phyloP scores from a whole-genome alignment of 768 basidiomycete species.

The Cystobasidium onofrii region DNA sequence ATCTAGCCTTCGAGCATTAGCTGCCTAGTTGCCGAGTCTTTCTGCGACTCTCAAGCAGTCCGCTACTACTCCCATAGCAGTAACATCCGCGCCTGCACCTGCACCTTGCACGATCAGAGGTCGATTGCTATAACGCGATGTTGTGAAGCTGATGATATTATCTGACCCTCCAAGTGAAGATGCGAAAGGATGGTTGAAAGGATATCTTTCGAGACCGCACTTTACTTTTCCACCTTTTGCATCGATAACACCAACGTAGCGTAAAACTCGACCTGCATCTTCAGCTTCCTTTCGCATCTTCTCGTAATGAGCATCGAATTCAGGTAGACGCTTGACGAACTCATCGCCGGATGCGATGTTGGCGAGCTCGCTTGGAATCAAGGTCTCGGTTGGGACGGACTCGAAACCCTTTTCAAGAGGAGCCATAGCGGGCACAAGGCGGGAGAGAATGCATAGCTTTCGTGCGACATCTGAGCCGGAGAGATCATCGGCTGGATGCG shows the following conservation, averaged over 20 bases:
- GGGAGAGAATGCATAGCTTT: constrained; percentile 89
- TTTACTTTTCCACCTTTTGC: constrained; percentile 62
- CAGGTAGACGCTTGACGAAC: constrained; percentile 69
- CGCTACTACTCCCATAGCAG: constrained; percentile 92
- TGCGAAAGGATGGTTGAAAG: constrained; percentile 81
- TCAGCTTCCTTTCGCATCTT: constrained; percentile 68
- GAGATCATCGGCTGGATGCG: constrained; percentile 92
- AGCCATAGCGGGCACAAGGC: constrained; percentile 51
- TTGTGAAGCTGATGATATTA: constrained; percentile 97
- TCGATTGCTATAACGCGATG: constrained; percentile 74
- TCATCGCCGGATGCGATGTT: constrained; percentile 65
- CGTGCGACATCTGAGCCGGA: constrained; percentile 95
- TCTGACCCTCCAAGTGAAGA: constrained; percentile 92
- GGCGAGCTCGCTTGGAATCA: constrained; percentile 70
- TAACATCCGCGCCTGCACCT: constrained; percentile 95
- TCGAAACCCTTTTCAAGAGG: constrained; percentile 66
- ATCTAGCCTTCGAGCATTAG: too few species aligned
- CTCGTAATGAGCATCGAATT: constrained; percentile 72
- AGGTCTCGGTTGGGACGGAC: constrained; percentile 71
- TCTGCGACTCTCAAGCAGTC: constrained; percentile 59
- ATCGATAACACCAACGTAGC: constrained; percentile 93
- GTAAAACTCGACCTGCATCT: constrained; percentile 69
- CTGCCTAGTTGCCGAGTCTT: constrained; percentile 27
- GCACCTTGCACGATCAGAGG: constrained; percentile 92
- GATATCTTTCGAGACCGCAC: constrained; percentile 87